These are phyloP conservation scores for Tolypocladium inflatum DNA, from an alignment of 2,329 filamentous ascomycete species.

Conservation along the genomic window DNA sequence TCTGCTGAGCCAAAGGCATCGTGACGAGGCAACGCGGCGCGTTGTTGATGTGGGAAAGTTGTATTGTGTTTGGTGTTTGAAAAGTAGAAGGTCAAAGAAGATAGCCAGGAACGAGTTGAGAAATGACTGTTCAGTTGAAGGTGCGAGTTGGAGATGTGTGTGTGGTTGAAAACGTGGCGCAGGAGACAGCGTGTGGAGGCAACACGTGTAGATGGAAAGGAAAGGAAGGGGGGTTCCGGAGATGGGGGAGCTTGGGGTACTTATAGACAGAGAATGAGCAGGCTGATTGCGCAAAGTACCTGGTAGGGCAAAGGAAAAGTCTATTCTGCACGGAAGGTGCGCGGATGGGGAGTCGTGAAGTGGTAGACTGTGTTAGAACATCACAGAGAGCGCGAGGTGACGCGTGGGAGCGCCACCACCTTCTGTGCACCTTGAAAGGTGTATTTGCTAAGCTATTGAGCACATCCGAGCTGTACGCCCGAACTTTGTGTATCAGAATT, in stretches of 20 bases:
- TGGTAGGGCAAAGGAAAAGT: neutral
- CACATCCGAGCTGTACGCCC: no score
- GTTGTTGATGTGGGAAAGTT: neutral
- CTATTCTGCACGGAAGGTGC: neutral
- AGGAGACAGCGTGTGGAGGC: neutral
- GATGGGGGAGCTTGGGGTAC: no score
- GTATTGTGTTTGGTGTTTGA: neutral
- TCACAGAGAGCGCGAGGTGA: no score
- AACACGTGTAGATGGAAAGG: neutral
- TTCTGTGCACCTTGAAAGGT: no score
- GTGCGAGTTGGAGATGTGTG: neutral
- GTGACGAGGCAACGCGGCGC: neutral
- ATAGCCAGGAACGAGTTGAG: neutral
- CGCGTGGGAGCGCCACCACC: no score
- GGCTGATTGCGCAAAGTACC: neutral
- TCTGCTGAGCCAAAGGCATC: slow-evolving; percentile 8
- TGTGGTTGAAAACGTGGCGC: neutral
- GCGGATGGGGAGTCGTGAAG: no score
- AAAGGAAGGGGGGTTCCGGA: no score
- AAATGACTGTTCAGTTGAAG: neutral
- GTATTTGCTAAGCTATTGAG: no score
- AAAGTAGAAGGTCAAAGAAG: neutral
- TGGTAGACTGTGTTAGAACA: neutral
- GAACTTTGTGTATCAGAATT: no score
- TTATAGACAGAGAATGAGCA: neutral